Percentiles rank a stretch among this genome's conserved stretches.
phyloP scores from a whole-genome alignment of 306 rosid species.

The Bauhinia variegata region DNA sequence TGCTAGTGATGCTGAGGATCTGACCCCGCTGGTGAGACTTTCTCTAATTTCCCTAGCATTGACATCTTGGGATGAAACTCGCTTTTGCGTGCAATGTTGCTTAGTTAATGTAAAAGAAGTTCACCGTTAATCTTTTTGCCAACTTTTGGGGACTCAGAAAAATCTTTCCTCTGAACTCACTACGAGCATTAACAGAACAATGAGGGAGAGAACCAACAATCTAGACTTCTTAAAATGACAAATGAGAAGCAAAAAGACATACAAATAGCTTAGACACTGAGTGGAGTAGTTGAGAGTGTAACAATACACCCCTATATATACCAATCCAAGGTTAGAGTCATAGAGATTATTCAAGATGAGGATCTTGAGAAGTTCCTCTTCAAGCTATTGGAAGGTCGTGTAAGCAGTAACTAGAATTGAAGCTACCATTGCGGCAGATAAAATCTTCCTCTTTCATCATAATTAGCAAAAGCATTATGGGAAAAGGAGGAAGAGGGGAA shows the following conservation, averaged over 20 bases:
- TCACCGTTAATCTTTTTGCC: conserved; percentile 35
- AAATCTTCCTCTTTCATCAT: too few relatives aligned
- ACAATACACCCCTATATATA: conserved; percentile 36
- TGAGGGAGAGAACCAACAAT: conserved; percentile 32
- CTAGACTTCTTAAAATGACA: conserved; percentile 30
- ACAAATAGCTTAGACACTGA: conserved; percentile 17
- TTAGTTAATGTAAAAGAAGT: conserved; percentile 32
- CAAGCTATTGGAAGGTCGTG: conserved; percentile 25
- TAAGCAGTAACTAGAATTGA: conserved; percentile 15
- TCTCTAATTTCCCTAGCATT: conserved; percentile 39
- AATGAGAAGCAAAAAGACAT: neutral
- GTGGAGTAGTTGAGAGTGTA: conserved; percentile 18
- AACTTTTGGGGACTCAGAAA: conserved; percentile 23
- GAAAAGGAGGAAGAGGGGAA: neutral
- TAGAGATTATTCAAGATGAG: neutral
- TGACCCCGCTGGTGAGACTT: conserved; percentile 43
- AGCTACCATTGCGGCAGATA: conserved; percentile 8
- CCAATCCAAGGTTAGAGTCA: neutral
- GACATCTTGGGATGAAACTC: conserved; percentile 24
- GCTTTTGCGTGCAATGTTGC: neutral
- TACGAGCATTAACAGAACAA: conserved; percentile 35
- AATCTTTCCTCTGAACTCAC: conserved; percentile 48
- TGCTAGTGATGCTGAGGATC: conserved; percentile 34
- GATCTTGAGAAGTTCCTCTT: neutral
- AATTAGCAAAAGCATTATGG: neutral